A percentile compares a stretch with the other conserved stretches of the same genome.
phyloP scores from a whole-genome alignment of 345 rosid genomes.

The Eucalyptus victrix region DNA sequence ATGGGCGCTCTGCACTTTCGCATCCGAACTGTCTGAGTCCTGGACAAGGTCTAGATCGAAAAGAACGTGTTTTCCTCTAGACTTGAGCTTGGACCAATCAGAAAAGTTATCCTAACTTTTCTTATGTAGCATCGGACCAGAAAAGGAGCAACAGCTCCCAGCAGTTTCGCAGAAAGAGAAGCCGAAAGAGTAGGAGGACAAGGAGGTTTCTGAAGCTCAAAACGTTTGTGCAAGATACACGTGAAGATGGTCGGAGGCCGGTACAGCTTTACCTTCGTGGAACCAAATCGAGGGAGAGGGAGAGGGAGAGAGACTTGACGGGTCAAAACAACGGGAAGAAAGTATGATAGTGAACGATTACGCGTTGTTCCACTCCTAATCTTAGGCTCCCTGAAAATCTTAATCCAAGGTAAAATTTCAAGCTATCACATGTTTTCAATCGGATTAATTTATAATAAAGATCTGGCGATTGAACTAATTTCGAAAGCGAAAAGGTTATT shows the following conservation, averaged over 20 bases:
- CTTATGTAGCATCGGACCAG: not conserved
- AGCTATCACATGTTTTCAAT: not conserved
- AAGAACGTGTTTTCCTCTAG: not conserved
- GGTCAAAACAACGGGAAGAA: not conserved
- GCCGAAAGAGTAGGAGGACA: not conserved
- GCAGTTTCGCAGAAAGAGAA: not conserved
- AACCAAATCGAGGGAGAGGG: not conserved
- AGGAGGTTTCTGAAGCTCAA: not conserved
- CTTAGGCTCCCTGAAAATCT: not conserved
- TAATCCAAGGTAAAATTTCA: not conserved
- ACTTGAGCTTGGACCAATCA: not conserved
- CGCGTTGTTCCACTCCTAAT: not conserved
- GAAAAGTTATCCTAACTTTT: not conserved
- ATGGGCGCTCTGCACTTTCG: not conserved
- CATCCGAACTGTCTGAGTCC: not conserved
- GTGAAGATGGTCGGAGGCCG: not conserved
- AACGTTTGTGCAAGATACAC: not conserved
- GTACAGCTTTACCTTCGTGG: not conserved
- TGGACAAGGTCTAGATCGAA: not conserved
- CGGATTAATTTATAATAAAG: not conserved
- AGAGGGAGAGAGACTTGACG: not conserved
- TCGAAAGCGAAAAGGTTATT: not conserved
- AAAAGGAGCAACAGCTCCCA: not conserved
- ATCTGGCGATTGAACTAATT: not conserved
- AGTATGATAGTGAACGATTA: not conserved